A percentile compares a stretch with the other conserved stretches of the same genome.
These are phyloP conservation scores for Saccharomycopsis fodiens DNA, from an alignment of 805 yeast species.

Conservation along the genomic window DNA sequence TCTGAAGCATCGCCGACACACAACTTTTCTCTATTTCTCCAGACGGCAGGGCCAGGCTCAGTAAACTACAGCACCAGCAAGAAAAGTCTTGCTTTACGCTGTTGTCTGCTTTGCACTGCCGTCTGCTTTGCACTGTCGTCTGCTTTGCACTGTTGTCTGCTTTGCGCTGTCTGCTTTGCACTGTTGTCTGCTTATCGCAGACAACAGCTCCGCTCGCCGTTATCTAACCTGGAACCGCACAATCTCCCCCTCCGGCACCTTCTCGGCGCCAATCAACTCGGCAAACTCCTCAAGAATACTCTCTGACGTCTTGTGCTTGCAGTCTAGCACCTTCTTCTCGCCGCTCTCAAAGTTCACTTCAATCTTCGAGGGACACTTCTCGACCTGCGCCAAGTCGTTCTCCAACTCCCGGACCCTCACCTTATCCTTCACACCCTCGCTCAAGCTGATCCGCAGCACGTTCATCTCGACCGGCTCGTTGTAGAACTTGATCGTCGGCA, in stretches of 20 bases:
- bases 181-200: too few species aligned
- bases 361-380: conserved; percentile 34
- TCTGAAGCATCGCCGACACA: too few species aligned
- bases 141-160: too few species aligned
- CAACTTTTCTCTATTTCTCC: too few species aligned
- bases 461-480: conserved; percentile 40
- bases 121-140: too few species aligned
- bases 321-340: conserved; percentile 32
- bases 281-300: conserved; percentile 38
- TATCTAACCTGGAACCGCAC: too few species aligned
- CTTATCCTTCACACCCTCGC: conserved; percentile 19
- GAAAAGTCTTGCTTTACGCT: too few species aligned
- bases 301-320: conserved; percentile 31
- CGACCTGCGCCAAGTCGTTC: conserved; percentile 20
- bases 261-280: conserved; percentile 31
- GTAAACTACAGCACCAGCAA: too few species aligned
- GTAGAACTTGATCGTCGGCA: conserved; percentile 49
- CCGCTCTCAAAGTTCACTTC: conserved; percentile 27
- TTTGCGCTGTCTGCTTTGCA: too few species aligned
- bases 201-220: too few species aligned
- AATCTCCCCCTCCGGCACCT: conserved; percentile 31
- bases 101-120: too few species aligned
- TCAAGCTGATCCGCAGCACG: conserved; percentile 34
- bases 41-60: too few species aligned
- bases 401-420: conserved; percentile 32